Conservation (phyloP, 805 yeast species). For the Starmerella sirachaensis region DNA sequence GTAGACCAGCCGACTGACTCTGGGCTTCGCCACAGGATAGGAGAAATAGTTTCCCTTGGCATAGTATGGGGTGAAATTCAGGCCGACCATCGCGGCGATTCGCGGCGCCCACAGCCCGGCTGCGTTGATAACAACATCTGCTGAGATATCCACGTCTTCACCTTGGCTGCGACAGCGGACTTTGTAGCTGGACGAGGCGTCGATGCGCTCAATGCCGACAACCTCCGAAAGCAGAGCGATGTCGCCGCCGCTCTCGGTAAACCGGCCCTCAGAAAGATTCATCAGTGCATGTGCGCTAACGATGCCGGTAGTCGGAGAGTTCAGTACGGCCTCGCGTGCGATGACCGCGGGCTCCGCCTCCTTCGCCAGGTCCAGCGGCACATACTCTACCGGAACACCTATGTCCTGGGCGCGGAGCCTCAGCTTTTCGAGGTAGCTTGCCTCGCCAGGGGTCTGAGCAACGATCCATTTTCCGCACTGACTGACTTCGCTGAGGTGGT, state of each 20-base stretch:
- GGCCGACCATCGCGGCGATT: constrained; percentile 54
- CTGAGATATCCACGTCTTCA: constrained; percentile 25
- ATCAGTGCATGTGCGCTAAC: constrained; percentile 68
- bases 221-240: constrained; percentile 53
- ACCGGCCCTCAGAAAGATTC: constrained; percentile 42
- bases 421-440: constrained; percentile 44
- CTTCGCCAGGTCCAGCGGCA: constrained; percentile 37
- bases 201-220: constrained; percentile 26
- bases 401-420: constrained; percentile 38
- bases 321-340: constrained; percentile 50
- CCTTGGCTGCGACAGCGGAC: constrained; percentile 21
- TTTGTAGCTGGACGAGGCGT: constrained; percentile 15
- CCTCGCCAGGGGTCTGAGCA: constrained; percentile 61
- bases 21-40: constrained; percentile 38
- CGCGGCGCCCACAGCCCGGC: constrained; percentile 70
- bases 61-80: constrained; percentile 48
- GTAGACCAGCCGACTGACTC: constrained; percentile 49
- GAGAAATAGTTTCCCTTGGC: constrained; percentile 81
- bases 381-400: constrained; percentile 48
- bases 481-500: constrained; percentile 42
- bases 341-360: constrained; percentile 51
- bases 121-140: constrained; percentile 55
- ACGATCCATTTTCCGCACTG: constrained; percentile 73
- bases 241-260: constrained; percentile 53
- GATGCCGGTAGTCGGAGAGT: constrained; percentile 77